phyloP scores from a whole-genome alignment of 495 filamentous ascomycete species.

The Talaromyces trachyspermus region DNA sequence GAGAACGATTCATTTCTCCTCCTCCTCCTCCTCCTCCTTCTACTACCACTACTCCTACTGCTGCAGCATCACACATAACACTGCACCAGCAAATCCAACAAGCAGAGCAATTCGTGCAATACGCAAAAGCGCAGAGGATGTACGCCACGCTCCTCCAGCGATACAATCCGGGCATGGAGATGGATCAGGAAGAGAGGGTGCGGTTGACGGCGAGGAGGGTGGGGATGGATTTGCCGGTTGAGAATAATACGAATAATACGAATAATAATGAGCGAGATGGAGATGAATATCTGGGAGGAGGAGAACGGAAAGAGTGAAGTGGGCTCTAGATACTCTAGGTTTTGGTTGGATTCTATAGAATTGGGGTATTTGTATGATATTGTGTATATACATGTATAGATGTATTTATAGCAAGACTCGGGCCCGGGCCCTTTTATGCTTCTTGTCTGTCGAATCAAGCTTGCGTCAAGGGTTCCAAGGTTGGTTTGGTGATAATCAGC shows the following conservation, averaged over 20 bases:
- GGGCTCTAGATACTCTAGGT: background rate
- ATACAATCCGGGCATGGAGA: slow-evolving; percentile 84
- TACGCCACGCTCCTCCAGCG: slow-evolving; percentile 75
- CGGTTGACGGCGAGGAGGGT: slow-evolving; percentile 78
- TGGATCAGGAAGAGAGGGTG: slow-evolving; percentile 80
- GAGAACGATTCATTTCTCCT: background rate
- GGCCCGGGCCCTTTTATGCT: background rate
- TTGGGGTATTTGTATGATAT: slow-evolving; percentile 3
- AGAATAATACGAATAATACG: slow-evolving; percentile 13
- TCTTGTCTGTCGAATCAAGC: too few species aligned
- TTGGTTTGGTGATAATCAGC: too few species aligned
- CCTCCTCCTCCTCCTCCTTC: background rate
- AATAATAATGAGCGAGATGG: background rate
- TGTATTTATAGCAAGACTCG: background rate
- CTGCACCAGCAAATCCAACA: slow-evolving; percentile 35
- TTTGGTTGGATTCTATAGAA: background rate
- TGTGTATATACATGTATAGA: too few species aligned
- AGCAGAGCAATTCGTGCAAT: slow-evolving; percentile 70
- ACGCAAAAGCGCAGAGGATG: slow-evolving; percentile 71
- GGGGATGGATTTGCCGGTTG: slow-evolving; percentile 73
- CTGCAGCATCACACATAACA: too few species aligned
- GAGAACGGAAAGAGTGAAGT: background rate
- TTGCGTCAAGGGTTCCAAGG: too few species aligned
- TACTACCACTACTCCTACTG: too few species aligned
- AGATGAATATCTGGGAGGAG: background rate